Evolutionary conservation across 23 red algal genomes (phyloP), one percentile per base, ranked within the genome.

Genomic region (Gracilaria domingensis): DNA sequence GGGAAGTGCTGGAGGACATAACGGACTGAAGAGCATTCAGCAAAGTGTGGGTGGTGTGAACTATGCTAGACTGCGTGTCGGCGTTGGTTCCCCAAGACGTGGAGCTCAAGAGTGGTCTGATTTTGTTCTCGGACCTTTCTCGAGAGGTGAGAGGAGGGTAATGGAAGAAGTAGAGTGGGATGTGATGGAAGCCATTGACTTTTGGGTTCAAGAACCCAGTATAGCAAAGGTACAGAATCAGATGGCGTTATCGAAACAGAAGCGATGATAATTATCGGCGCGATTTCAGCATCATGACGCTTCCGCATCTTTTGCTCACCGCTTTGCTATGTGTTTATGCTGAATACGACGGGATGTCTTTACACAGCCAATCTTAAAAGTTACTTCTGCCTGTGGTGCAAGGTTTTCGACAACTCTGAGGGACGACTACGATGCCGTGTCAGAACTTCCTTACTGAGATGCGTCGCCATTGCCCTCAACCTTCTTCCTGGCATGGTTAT

Each of bases 11-110:
- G 97, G 97, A 35, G 97, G 97, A 2, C 97, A 98, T 55, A 98
- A 98, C 74, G 97, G 97, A 44, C 82, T 98, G 45, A 95, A 95
- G 81, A 95, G 94, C 79, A 89, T 98, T 21, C 61, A 95, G 60
- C 56, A 69, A 44, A 48, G 67, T 4, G 61, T 98, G 29, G 79
- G 91, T 18, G 79, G 87, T 3, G 49, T 44, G 21, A 69, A 92
- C 13, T 98, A 95, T 83, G 75, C 88, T 24, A 93, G 97, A 28
- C 56, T 98, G 76, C 67, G 84, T 23, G 75, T 98, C 18, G 97
- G 97, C 16, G 92, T 98, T 55, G 97, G 92, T 61, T 73, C 45
- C 25, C 97, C 85, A 29, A 83, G 70, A 16, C 44, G 39, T 23
- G 90, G 84, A 20, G 67, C 75, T 40, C 70, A 82, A 18, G 73